Evolutionary conservation across 1,139 yeast species (phyloP).

Genomic region (Candida freyschussii): DNA sequence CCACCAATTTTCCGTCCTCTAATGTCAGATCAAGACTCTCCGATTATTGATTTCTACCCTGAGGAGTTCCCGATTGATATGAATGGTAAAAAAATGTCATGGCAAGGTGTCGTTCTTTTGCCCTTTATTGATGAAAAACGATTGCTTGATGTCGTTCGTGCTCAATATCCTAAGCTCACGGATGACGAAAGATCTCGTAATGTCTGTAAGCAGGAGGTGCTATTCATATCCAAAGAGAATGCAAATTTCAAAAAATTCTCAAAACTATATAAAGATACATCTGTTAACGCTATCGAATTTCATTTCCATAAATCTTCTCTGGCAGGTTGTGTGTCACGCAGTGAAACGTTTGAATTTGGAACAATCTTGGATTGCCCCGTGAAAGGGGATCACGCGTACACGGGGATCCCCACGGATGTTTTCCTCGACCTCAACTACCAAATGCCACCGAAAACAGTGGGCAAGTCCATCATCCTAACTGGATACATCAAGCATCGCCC

Average conservation of each 20-base stretch:
- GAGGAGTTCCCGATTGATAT: conserved; percentile 84
- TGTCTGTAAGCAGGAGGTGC: conserved; percentile 55
- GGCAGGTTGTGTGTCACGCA: conserved; percentile 56
- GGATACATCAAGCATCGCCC: conserved; percentile 66
- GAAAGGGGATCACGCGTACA: conserved; percentile 39
- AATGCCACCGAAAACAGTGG: conserved; percentile 51
- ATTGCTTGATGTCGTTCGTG: conserved; percentile 59
- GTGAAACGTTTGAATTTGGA: conserved; percentile 43
- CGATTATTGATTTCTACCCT: conserved; percentile 88
- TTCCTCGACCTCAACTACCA: conserved; percentile 55
- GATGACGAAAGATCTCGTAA: conserved; percentile 71
- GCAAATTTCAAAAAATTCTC: conserved; percentile 21
- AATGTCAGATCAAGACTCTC: conserved; percentile 78
- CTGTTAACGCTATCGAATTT: conserved; percentile 32
- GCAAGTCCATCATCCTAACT: conserved; percentile 79
- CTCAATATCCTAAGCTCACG: conserved; percentile 57
- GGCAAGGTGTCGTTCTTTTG: conserved; percentile 90
- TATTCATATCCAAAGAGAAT: conserved; percentile 56
- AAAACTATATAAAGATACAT: conserved; percentile 10
- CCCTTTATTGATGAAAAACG: conserved; percentile 89
- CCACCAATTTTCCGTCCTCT: conserved; percentile 81
- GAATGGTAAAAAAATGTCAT: conserved; percentile 92
- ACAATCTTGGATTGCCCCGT: conserved; percentile 56
- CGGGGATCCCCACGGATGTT: conserved; percentile 51
- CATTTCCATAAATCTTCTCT: conserved; percentile 50